Evolutionary conservation across 106 monocot genomes (phyloP).

Genomic region (Acorus gramineus): DNA sequence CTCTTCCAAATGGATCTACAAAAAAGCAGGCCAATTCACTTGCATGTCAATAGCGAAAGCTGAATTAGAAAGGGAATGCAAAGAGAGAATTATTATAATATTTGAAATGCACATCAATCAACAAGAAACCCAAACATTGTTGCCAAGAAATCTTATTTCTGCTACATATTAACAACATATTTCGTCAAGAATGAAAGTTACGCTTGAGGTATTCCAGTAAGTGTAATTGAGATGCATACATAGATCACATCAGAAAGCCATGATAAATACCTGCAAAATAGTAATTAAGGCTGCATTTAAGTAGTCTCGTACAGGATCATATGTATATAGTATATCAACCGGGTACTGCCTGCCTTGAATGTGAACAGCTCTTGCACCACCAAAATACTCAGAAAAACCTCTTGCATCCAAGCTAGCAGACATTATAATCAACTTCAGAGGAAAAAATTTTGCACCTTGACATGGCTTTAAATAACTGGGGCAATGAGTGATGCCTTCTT

Average conservation of each 20-base stretch:
- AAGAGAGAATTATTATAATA: too few species aligned
- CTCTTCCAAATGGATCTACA: constrained; percentile 76
- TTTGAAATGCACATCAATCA: too few species aligned
- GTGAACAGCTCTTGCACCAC: constrained; percentile 83
- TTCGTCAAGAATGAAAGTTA: too few species aligned
- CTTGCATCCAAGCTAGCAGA: constrained; percentile 96
- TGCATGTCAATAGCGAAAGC: too few species aligned
- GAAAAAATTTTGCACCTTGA: constrained; percentile 27
- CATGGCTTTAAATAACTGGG: constrained; percentile 21
- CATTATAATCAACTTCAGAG: constrained; percentile 91
- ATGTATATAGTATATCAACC: constrained; percentile 84
- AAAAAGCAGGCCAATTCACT: not conserved
- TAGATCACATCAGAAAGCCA: not conserved
- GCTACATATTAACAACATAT: too few species aligned
- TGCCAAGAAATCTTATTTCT: too few species aligned
- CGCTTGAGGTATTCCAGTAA: too few species aligned
- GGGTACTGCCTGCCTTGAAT: constrained; percentile 81
- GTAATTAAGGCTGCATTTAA: constrained; percentile 68
- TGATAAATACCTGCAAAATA: constrained; percentile 68
- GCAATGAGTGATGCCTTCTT: constrained; percentile 12
- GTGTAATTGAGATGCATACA: not conserved
- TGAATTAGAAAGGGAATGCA: too few species aligned
- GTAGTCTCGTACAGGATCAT: constrained; percentile 71
- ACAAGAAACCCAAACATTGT: too few species aligned
- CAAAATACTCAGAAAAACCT: constrained; percentile 81